Base-by-base conservation (phyloP, 2,329 filamentous ascomycete genomes). In the Coniella lustricola region DNA sequence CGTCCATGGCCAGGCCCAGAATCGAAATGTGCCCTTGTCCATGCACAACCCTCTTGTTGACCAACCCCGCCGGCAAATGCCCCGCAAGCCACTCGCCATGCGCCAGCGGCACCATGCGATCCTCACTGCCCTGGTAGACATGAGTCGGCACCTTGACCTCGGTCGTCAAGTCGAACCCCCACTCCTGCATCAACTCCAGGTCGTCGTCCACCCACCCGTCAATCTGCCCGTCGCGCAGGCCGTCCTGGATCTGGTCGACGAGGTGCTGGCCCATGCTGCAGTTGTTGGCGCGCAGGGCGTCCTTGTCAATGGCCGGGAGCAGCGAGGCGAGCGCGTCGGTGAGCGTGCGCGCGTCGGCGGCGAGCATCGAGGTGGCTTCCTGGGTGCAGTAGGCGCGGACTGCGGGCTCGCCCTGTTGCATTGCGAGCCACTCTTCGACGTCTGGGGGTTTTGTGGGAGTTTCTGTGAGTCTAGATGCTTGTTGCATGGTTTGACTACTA, bases 181-280 rank as follows among this genome's bases (percentile, higher is more conserved):
- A 59, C 1, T 53, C 55, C 10, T 42, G 39, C 4, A 51, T 39
- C 17, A 58, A 56, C 3, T 50, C 53, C 21, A 60, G 46, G 31
- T 57, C 54, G 36, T 60, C 58, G 46, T 60, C 58, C 3, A 59
- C 48, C 56, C 57, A 58, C 12, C 58, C 58, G 31, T 59, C 56
- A 5, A 42, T 35, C 40, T 29, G 25, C 25, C 46, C 42, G 29
- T 48, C 17, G 35, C 51, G 48, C 9, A 59, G 46, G 3, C 36
- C 56, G 21, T 56, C 54, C 12, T 36, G 47, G 9, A 47, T 16
- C 7, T 45, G n/a, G 2, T 25, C 37, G 31, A 48, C 29, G 12
- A 51, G 8, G 17, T 45, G 31, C 13, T 42, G 18, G 12, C 45
- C 49, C 2, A 44, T 33, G 14, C 5, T 10, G 5, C 21, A 3